These are phyloP conservation scores for Acanthamoeba royreba DNA, from an alignment of 208 protist genomes.

Conservation along the genomic window DNA sequence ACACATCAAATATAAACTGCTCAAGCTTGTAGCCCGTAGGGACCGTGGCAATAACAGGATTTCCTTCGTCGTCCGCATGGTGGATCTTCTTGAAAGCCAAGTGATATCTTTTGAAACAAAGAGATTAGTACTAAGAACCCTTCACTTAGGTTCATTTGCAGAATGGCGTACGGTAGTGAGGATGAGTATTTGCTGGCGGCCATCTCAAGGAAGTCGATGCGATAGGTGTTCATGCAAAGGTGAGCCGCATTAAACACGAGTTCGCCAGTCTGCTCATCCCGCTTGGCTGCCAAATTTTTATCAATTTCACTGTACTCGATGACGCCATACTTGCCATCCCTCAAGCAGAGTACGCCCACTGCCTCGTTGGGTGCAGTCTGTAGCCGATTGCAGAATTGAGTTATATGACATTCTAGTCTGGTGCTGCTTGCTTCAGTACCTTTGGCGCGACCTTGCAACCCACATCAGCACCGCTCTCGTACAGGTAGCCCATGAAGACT, in stretches of 20 bases:
- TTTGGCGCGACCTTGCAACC: slow-evolving; percentile 93
- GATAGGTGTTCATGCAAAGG: slow-evolving; percentile 94
- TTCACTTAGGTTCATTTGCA: too few species aligned
- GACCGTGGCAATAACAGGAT: background rate
- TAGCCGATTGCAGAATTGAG: too few species aligned
- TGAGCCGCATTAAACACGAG: slow-evolving; percentile 94
- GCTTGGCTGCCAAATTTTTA: slow-evolving; percentile 70
- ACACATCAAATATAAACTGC: slow-evolving; percentile 97
- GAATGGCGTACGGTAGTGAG: slow-evolving; percentile 20
- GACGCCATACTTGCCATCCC: slow-evolving; percentile 85
- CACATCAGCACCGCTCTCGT: slow-evolving; percentile 77
- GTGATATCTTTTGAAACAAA: slow-evolving; percentile 81
- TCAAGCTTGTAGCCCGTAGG: slow-evolving; percentile 88
- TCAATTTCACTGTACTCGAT: slow-evolving; percentile 98
- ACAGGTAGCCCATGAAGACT: slow-evolving; percentile 92
- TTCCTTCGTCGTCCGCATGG: slow-evolving; percentile 71
- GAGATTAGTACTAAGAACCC: background rate
- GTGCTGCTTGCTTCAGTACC: too few species aligned
- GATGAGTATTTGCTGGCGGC: background rate
- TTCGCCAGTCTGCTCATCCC: slow-evolving; percentile 78
- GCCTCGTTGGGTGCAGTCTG: slow-evolving; percentile 57
- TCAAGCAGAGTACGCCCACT: slow-evolving; percentile 94
- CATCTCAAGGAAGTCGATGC: slow-evolving; percentile 79
- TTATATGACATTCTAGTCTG: too few species aligned
- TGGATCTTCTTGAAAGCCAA: slow-evolving; percentile 94